phyloP scores from a whole-genome alignment of 805 yeast genomes.

The Zygoascus bituminiphila region DNA sequence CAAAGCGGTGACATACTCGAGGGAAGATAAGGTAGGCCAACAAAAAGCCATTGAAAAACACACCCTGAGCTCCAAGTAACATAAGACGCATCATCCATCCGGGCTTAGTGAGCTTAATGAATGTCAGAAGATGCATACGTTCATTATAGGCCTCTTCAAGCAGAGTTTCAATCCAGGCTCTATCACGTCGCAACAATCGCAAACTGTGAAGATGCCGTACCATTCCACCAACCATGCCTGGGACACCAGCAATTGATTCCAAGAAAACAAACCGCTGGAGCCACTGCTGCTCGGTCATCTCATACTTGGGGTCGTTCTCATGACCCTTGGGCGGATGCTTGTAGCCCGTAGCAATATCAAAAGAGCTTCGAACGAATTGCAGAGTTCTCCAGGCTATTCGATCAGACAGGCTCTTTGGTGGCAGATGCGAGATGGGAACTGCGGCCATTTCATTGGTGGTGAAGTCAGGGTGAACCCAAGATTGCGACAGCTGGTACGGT shows the following conservation, averaged over 20 bases:
- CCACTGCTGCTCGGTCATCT: conserved; percentile 60
- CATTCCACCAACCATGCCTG: conserved; percentile 70
- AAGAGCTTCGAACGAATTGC: conserved; percentile 38
- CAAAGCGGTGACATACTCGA: conserved; percentile 62
- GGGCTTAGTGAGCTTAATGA: conserved; percentile 57
- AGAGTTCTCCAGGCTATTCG: conserved; percentile 43
- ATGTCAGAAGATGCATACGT: conserved; percentile 66
- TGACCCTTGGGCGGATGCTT: conserved; percentile 42
- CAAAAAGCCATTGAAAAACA: conserved; percentile 60
- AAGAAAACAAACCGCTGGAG: conserved; percentile 49
- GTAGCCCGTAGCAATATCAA: conserved; percentile 60
- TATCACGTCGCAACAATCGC: conserved; percentile 53
- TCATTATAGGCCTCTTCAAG: conserved; percentile 72
- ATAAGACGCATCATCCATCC: conserved; percentile 46
- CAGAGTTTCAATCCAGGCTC: conserved; percentile 68
- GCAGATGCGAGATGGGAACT: conserved; percentile 45
- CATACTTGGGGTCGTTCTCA: conserved; percentile 30
- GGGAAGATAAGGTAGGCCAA: conserved; percentile 51
- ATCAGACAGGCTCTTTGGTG: conserved; percentile 42
- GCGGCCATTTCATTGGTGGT: conserved; percentile 31
- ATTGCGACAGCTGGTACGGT: conserved; percentile 13
- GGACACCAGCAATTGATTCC: conserved; percentile 73
- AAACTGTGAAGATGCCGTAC: conserved; percentile 59
- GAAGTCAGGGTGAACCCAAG: conserved; percentile 39
- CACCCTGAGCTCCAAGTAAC: conserved; percentile 59